Evolutionary conservation across 805 yeast genomes (phyloP).

Genomic region (Candida fluviatilis): DNA sequence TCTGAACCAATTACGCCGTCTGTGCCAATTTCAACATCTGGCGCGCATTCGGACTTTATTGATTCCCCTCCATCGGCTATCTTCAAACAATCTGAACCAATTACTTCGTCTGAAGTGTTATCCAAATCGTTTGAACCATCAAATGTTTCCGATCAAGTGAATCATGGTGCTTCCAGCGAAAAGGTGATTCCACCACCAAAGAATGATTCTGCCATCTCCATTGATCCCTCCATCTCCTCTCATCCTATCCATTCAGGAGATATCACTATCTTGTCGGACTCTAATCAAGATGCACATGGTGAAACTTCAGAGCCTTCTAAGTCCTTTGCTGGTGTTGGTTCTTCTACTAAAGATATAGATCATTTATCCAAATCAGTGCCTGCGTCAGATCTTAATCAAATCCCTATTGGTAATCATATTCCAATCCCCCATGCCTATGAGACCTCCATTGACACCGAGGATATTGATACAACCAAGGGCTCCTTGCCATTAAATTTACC

Average conservation of each 20-base stretch:
- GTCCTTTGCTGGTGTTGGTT: no score
- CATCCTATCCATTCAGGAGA: conserved; percentile 2
- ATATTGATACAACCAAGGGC: conserved; percentile 2
- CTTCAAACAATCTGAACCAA: not conserved
- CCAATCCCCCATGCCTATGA: conserved; percentile 5
- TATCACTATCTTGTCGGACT: not conserved
- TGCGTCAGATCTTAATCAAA: no score
- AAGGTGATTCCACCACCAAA: no score
- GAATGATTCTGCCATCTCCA: conserved; percentile 5
- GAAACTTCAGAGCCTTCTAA: conserved; percentile 18
- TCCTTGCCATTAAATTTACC: not conserved
- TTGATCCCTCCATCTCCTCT: not conserved
- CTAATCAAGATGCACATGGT: conserved; percentile 4
- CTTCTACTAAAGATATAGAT: no score
- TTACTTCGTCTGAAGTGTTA: not conserved
- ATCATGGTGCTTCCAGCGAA: no score
- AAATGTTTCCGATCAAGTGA: not conserved
- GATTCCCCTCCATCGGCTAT: not conserved
- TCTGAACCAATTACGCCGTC: no score
- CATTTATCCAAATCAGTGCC: no score
- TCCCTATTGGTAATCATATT: conserved; percentile 8
- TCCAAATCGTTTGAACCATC: not conserved
- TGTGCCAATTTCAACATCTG: no score
- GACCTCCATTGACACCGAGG: conserved; percentile 1
- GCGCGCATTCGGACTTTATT: no score